phyloP scores from a whole-genome alignment of 1,284 basidiomycete species.

The Sutorius eximius region DNA sequence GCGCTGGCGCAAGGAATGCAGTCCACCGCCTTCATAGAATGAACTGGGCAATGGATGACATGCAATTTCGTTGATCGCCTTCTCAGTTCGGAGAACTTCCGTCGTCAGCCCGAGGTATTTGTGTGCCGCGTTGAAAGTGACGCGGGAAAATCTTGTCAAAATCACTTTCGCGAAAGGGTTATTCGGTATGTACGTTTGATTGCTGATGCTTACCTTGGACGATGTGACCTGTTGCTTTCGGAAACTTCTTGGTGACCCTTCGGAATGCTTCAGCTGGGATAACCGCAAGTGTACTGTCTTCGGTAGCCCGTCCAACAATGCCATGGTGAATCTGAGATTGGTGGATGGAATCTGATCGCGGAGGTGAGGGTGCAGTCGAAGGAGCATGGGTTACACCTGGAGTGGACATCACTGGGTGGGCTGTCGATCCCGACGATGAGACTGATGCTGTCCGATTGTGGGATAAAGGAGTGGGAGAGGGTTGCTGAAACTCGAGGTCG shows the following conservation, averaged over 20 bases:
- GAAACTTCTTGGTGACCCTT: conserved; percentile 89
- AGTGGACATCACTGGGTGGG: conserved; percentile 44
- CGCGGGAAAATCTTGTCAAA: conserved; percentile 91
- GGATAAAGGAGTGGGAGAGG: conserved; percentile 28
- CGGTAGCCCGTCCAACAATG: conserved; percentile 85
- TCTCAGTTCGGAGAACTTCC: conserved; percentile 95
- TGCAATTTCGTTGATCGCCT: conserved; percentile 94
- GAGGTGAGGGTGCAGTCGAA: conserved; percentile 21
- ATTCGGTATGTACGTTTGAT: not conserved
- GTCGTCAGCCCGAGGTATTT: conserved; percentile 94
- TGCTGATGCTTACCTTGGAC: conserved; percentile 69
- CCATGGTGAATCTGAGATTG: conserved; percentile 51
- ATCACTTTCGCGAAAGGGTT: conserved; percentile 60
- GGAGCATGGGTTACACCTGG: conserved; percentile 29
- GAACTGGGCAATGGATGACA: conserved; percentile 89
- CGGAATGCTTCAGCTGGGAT: conserved; percentile 98
- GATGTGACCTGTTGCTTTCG: conserved; percentile 96
- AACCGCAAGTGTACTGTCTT: conserved; percentile 96
- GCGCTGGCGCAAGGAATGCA: conserved; percentile 85
- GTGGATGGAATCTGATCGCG: conserved; percentile 26
- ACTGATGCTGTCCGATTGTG: conserved; percentile 49
- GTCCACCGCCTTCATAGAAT: conserved; percentile 94
- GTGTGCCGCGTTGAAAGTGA: conserved; percentile 95
- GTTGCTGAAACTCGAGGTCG: conserved; percentile 43
- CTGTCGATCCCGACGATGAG: conserved; percentile 66